Base-by-base conservation (phyloP, 495 filamentous ascomycete species). In the Neurospora tetrasperma region DNA sequence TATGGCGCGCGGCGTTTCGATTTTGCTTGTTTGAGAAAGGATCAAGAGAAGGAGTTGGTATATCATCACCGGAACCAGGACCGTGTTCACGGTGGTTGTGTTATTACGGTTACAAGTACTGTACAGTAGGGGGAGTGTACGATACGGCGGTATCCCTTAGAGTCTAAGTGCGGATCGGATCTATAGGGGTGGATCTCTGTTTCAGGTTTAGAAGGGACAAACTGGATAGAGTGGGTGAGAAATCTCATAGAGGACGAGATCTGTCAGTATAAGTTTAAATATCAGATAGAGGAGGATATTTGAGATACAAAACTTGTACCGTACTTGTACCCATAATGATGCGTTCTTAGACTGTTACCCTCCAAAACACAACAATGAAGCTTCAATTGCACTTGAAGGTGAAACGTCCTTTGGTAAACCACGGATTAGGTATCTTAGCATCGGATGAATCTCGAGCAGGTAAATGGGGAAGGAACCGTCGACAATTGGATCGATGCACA, bases 221-320 rank as follows among this genome's bases (percentile, higher is more conserved):
- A 35, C 2, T 5, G 6, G 14, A 62, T 35, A 62, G 54, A 62
- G 54, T 2, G 27, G 14, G 31, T 12, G 12, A 62, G 5, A 9
- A 8, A 62, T 3, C 12, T 8, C 23, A 16, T 35, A 35, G 27
- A 62, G 16, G 27, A 35, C 14, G 54, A 62, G 23, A 62, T 16
- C 54, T 31, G 54, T 16, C 1, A 7, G 5, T 2, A 23, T 0
- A 54, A 0, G 4, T 11, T 4, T 5, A 4, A 16, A 16, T 0
- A 31, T 6, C 12, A 0, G 2, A 18, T 18, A 1, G 54, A 62
- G 23, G 5, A 62, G 54, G 12, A 62, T 1, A 31, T 0, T 7
- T 4, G 54, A 35, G 54, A 62, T 62, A 35, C 2, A 35, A 5
- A 35, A 59, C 48, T 31, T 59, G 48, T 31, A 59, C 20, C 48